Evolutionary conservation across 2,329 filamentous ascomycete genomes (phyloP).

Genomic region (Colletotrichum spaethianum): DNA sequence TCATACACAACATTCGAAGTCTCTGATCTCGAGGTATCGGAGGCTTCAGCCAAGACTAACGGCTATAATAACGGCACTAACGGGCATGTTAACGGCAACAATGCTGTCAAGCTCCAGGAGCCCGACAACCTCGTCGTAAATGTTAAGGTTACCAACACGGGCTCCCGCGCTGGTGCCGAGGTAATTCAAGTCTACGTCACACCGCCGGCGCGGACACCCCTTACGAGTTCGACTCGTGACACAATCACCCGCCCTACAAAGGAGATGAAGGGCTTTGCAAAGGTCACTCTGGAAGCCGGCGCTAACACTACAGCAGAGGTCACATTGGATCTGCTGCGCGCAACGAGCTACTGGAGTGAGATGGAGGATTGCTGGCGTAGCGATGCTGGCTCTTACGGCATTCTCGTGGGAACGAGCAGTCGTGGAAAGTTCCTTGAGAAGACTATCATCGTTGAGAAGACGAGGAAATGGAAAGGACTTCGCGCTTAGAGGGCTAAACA

Average conservation of each 20-base stretch:
- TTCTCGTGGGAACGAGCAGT: slow-evolving; percentile 54
- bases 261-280: slow-evolving; percentile 61
- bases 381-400: slow-evolving; percentile 54
- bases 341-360: slow-evolving; percentile 59
- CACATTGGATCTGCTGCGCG: slow-evolving; percentile 50
- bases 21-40: slow-evolving; percentile 60
- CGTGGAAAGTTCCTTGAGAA: slow-evolving; percentile 43
- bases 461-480: slow-evolving; percentile 37
- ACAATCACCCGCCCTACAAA: slow-evolving; percentile 54
- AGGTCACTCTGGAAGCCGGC: slow-evolving; percentile 55
- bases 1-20: slow-evolving; percentile 76
- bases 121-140: slow-evolving; percentile 20
- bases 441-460: slow-evolving; percentile 34
- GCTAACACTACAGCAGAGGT: slow-evolving; percentile 51
- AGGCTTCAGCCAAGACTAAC: slow-evolving; percentile 54
- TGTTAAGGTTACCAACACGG: slow-evolving; percentile 63
- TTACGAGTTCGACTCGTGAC: slow-evolving; percentile 41
- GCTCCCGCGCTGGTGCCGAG: slow-evolving; percentile 45
- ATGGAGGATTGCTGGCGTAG: slow-evolving; percentile 55
- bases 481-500: slow-evolving; percentile 14
- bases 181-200: slow-evolving; percentile 51
- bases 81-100: slow-evolving; percentile 38
- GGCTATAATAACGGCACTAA: slow-evolving; percentile 39
- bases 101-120: slow-evolving; percentile 60
- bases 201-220: slow-evolving; percentile 43